Evolutionary conservation across 768 basidiomycete genomes (phyloP).

Genomic region (Gyrodon lividus): DNA sequence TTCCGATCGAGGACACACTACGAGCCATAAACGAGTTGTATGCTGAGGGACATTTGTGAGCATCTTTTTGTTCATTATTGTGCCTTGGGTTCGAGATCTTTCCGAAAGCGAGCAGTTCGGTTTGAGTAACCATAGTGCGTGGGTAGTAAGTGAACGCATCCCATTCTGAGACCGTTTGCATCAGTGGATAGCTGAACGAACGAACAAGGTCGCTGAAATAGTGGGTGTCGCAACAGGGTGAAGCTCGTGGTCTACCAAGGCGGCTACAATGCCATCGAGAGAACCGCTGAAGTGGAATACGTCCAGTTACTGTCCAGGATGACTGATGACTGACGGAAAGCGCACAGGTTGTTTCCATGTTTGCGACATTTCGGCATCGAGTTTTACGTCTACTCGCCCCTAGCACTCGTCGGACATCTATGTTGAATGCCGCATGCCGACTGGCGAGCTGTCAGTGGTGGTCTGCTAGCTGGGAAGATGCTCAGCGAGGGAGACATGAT

Average conservation of each 20-base stretch:
- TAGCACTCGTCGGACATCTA: conserved; percentile 5
- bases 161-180: background rate
- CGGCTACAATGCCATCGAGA: conserved; percentile 45
- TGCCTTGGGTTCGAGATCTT: background rate
- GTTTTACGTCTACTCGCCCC: conserved; percentile 31
- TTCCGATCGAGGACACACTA: conserved; percentile 46
- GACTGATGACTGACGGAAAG: conserved; percentile 1
- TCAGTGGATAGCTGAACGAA: background rate
- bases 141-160: conserved; percentile 29
- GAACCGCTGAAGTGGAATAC: conserved; percentile 37
- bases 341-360: conserved; percentile 37
- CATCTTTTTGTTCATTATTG: background rate
- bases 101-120: conserved; percentile 14
- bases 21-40: conserved; percentile 46
- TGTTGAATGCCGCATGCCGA: background rate
- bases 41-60: conserved; percentile 52
- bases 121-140: conserved; percentile 23
- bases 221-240: conserved; percentile 46
- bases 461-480: conserved; percentile 14
- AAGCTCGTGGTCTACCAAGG: conserved; percentile 51
- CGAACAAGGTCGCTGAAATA: conserved; percentile 42
- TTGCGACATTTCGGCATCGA: conserved; percentile 41
- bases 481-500: conserved; percentile 11
- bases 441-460: conserved; percentile 1
- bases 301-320: background rate